phyloP scores from a whole-genome alignment of 208 protist species.

The Trypanosomatidae sp. region DNA sequence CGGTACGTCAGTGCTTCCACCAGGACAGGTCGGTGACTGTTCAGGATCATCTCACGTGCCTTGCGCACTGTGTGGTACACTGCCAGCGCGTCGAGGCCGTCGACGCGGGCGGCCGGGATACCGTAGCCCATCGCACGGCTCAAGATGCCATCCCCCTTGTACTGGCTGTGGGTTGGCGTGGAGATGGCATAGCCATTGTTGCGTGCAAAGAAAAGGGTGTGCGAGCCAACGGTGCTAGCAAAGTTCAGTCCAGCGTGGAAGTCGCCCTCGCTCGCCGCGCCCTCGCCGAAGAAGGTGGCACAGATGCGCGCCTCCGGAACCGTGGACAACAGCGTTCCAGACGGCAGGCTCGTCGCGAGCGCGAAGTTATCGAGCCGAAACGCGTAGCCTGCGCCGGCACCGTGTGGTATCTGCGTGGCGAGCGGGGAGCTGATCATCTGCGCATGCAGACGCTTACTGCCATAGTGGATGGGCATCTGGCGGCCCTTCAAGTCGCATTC shows the following conservation, averaged over 20 bases:
- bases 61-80: slow-evolving; percentile 90
- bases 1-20: slow-evolving; percentile 98
- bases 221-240: slow-evolving; percentile 90
- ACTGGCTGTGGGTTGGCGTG: slow-evolving; percentile 95
- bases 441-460: slow-evolving; percentile 89
- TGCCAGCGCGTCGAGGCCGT: slow-evolving; percentile 97
- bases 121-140: slow-evolving; percentile 83
- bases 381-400: slow-evolving; percentile 93
- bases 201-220: slow-evolving; percentile 95
- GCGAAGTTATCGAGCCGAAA: slow-evolving; percentile 87
- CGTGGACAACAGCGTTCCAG: slow-evolving; percentile 23
- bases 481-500: slow-evolving; percentile 91
- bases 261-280: slow-evolving; percentile 96
- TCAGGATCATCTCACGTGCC: slow-evolving; percentile 86
- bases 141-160: slow-evolving; percentile 94
- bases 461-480: slow-evolving; percentile 99
- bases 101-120: slow-evolving; percentile 92
- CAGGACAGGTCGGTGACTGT: slow-evolving; percentile 84
- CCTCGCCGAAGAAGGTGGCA: slow-evolving; percentile 97
- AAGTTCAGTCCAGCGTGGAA: slow-evolving; percentile 98
- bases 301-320: slow-evolving; percentile 54
- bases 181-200: slow-evolving; percentile 97
- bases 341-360: slow-evolving; percentile 23
- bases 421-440: slow-evolving; percentile 97
- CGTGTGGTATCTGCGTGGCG: slow-evolving; percentile 97